phyloP scores from a whole-genome alignment of 1,284 basidiomycete genomes.

The Grifola frondosa region DNA sequence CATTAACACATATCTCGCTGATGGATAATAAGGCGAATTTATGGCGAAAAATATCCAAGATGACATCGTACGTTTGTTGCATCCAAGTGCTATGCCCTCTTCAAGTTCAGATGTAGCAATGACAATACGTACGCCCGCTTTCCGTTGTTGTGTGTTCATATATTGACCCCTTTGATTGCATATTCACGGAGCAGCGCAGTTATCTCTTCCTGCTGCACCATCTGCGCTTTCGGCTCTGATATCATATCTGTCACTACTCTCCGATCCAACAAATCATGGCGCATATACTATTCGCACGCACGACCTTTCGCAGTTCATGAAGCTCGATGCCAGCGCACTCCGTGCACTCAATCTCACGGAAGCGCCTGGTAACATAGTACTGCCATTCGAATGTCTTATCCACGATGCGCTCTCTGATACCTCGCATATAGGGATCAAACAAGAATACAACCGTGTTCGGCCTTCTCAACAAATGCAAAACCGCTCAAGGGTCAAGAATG shows the following conservation, averaged over 20 bases:
- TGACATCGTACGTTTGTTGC: slow-evolving; percentile 80
- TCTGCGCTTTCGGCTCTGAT: slow-evolving; percentile 82
- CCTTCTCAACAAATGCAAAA: slow-evolving; percentile 94
- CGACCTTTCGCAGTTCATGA: slow-evolving; percentile 94
- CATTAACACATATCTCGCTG: background rate
- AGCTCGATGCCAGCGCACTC: slow-evolving; percentile 92
- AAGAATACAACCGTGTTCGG: slow-evolving; percentile 90
- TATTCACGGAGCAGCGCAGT: slow-evolving; percentile 57
- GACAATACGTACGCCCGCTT: slow-evolving; percentile 47
- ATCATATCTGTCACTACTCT: slow-evolving; percentile 81
- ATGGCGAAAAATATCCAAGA: slow-evolving; percentile 79
- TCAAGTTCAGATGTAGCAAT: slow-evolving; percentile 48
- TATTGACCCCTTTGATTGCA: background rate
- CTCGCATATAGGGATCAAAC: slow-evolving; percentile 46
- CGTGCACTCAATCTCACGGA: slow-evolving; percentile 90
- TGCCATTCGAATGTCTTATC: background rate
- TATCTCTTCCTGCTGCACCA: slow-evolving; percentile 79
- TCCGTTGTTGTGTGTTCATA: background rate
- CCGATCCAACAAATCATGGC: slow-evolving; percentile 80
- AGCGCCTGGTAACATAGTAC: slow-evolving; percentile 29
- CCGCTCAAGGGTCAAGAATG: slow-evolving; percentile 90
- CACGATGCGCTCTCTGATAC: background rate
- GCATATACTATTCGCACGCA: slow-evolving; percentile 84
- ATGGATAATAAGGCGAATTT: slow-evolving; percentile 70
- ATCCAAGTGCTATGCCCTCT: slow-evolving; percentile 40